Percentiles rank a stretch among this genome's conserved stretches.
These are phyloP conservation scores for Aspergillus floridensis DNA, from an alignment of 2,329 filamentous ascomycete genomes.

Conservation along the genomic window DNA sequence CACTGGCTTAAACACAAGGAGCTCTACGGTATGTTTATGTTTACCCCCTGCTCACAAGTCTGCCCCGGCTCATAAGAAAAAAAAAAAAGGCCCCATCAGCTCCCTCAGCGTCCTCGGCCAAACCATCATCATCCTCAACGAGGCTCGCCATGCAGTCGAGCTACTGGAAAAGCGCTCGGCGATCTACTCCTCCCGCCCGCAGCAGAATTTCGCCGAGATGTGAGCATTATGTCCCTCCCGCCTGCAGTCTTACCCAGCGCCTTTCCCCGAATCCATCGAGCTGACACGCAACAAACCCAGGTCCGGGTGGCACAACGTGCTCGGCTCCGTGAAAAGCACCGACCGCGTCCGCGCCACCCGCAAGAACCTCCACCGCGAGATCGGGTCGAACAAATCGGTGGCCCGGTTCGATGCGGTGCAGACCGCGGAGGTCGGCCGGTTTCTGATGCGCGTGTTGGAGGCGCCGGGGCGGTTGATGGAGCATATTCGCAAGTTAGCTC, in stretches of 20 bases:
- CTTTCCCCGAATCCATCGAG: too few species aligned
- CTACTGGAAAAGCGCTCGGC: constrained; percentile 30
- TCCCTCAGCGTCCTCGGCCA: constrained; percentile 33
- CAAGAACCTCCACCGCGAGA: constrained; percentile 42
- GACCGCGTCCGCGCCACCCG: constrained; percentile 42
- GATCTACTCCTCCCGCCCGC: constrained; percentile 24
- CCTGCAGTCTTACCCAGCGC: neutral
- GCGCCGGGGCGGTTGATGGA: constrained; percentile 38
- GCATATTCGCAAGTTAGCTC: constrained; percentile 37
- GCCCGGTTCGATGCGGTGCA: constrained; percentile 42
- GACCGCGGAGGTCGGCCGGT: constrained; percentile 43
- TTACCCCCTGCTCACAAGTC: neutral
- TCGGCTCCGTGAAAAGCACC: constrained; percentile 35
- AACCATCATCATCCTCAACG: constrained; percentile 33
- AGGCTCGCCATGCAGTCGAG: constrained; percentile 25
- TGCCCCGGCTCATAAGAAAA: too few species aligned
- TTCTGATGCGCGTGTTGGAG: constrained; percentile 43
- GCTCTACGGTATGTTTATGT: constrained; percentile 24
- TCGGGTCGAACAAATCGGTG: constrained; percentile 45
- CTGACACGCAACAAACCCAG: constrained; percentile 1
- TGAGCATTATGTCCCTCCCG: constrained; percentile 16
- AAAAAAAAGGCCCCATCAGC: constrained; percentile 27
- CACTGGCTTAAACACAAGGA: constrained; percentile 45
- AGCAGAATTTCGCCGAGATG: constrained; percentile 31
- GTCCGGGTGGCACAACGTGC: constrained; percentile 37